These are phyloP conservation scores for Xylaria bambusicola DNA, from an alignment of 495 filamentous ascomycete species.

Conservation along the genomic window DNA sequence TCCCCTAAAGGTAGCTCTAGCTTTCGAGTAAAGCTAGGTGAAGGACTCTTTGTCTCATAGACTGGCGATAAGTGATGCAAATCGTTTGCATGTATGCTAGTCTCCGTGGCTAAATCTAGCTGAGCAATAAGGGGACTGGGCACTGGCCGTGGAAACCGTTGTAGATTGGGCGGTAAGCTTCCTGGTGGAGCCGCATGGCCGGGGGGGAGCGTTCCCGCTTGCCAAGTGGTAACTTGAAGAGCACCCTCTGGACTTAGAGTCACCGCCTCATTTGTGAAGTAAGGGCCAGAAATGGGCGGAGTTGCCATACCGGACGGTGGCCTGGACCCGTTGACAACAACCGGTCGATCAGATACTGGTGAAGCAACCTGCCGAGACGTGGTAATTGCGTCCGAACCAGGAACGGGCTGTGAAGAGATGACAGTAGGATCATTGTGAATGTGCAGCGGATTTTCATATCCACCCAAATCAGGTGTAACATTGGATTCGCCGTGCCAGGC, in stretches of 20 bases:
- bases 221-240: conserved; percentile 15
- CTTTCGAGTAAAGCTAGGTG: conserved; percentile 45
- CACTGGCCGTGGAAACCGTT: conserved; percentile 37
- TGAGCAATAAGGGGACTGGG: conserved; percentile 46
- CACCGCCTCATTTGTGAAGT: conserved; percentile 25
- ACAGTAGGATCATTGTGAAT: conserved; percentile 38
- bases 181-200: not conserved
- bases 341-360: conserved; percentile 40
- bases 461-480: conserved; percentile 25
- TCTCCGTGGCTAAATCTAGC: conserved; percentile 47
- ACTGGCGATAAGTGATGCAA: conserved; percentile 56
- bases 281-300: conserved; percentile 15
- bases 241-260: conserved; percentile 14
- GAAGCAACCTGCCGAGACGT: conserved; percentile 28
- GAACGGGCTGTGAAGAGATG: conserved; percentile 23
- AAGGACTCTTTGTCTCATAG: conserved; percentile 55
- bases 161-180: conserved; percentile 23
- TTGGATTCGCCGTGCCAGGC: conserved; percentile 29
- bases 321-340: conserved; percentile 54
- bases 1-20: conserved; percentile 35
- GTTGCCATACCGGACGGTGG: conserved; percentile 9
- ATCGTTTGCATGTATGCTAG: conserved; percentile 33
- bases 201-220: conserved; percentile 4
- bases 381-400: conserved; percentile 20
- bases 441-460: conserved; percentile 44